Evolutionary conservation across 768 basidiomycete species (phyloP).

Genomic region (Hygrocybe punicea): DNA sequence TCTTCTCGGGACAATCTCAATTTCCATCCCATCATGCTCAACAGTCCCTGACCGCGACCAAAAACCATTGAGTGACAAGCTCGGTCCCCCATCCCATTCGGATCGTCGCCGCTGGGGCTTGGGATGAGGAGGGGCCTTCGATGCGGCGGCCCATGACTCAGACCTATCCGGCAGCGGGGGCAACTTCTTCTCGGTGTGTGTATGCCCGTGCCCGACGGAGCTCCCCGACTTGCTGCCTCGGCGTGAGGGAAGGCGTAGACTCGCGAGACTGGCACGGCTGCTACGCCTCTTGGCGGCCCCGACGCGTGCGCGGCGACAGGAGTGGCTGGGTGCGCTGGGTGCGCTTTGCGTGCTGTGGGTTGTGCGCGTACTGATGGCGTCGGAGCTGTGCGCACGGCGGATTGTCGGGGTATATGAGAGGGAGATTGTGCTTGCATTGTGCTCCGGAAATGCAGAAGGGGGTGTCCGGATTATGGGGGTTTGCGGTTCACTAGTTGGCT

Average conservation of each 20-base stretch:
- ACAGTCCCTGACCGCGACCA: neutral
- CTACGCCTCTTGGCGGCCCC: conserved; percentile 66
- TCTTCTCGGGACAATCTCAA: neutral
- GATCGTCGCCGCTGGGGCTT: neutral
- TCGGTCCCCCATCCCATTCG: neutral
- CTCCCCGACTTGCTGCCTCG: neutral
- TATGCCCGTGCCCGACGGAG: neutral
- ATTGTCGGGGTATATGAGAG: conserved; percentile 40
- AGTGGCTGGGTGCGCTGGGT: conserved; percentile 22
- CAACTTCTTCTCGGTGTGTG: neutral
- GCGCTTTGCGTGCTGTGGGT: conserved; percentile 28
- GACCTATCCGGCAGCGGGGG: conserved; percentile 1
- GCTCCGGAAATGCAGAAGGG: neutral
- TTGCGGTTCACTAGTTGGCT: neutral
- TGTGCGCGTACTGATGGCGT: conserved; percentile 37
- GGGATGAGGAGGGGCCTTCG: neutral
- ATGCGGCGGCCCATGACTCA: neutral
- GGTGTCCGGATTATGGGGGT: neutral
- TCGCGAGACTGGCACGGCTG: conserved; percentile 38
- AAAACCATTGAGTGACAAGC: neutral
- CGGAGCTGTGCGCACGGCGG: conserved; percentile 34
- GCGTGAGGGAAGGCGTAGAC: neutral
- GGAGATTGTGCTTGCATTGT: neutral
- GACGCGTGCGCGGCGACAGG: conserved; percentile 27
- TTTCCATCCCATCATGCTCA: conserved; percentile 1